phyloP scores from a whole-genome alignment of 306 rosid species.

The Purshia tridentata region DNA sequence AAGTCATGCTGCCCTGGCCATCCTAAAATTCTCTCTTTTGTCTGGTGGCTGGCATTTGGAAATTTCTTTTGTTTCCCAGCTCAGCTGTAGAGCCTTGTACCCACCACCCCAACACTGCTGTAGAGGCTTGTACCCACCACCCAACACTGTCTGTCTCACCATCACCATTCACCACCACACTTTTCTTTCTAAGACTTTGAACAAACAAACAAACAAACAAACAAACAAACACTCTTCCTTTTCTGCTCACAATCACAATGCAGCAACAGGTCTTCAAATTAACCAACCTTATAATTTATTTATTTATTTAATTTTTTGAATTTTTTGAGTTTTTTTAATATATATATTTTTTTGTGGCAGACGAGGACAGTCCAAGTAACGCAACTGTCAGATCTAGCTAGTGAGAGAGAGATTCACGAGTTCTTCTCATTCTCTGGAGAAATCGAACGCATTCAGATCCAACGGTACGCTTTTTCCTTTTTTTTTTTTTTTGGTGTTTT shows the following conservation, averaged over 20 bases:
- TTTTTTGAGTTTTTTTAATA: not conserved
- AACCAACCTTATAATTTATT: not conserved
- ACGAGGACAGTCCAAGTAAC: constrained; percentile 83
- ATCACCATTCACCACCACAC: not conserved
- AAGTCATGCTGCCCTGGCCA: too few relatives aligned
- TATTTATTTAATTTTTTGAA: not conserved
- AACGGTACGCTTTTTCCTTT: constrained; percentile 34
- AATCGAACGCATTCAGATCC: constrained; percentile 80
- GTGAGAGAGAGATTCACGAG: constrained; percentile 91
- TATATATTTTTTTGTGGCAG: constrained; percentile 29
- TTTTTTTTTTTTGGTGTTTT: not conserved
- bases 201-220: too few relatives aligned
- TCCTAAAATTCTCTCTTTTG: not conserved
- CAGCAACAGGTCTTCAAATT: constrained; percentile 7
- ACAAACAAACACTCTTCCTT: not conserved
- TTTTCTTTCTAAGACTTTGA: not conserved
- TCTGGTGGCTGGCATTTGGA: not conserved
- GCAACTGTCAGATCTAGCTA: constrained; percentile 86
- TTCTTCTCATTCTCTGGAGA: constrained; percentile 93
- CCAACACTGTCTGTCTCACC: not conserved
- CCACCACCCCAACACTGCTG: too few relatives aligned
- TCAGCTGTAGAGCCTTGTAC: too few relatives aligned
- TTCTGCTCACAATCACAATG: constrained; percentile 1
- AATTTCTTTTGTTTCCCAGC: not conserved
- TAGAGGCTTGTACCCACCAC: too few relatives aligned